These are phyloP conservation scores for Sporothrix humicola DNA, from an alignment of 2,329 filamentous ascomycete species.

Conservation along the genomic window DNA sequence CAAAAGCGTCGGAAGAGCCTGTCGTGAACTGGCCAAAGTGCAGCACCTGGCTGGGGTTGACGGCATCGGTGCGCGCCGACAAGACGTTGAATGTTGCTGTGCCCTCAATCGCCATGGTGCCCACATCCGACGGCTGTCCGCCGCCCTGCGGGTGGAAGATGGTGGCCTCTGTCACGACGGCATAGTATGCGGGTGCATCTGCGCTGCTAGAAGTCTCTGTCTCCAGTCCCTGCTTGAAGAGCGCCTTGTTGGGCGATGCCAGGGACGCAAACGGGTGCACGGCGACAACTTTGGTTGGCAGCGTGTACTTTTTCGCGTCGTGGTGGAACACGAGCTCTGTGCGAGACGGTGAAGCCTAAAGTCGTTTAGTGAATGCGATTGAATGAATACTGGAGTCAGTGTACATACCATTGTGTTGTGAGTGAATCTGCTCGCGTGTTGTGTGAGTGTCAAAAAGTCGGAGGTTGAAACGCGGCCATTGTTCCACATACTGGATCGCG, in stretches of 20 bases:
- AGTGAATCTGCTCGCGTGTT: constrained; percentile 7
- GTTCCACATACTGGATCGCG: neutral
- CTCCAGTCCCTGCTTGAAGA: constrained; percentile 62
- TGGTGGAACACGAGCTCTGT: constrained; percentile 55
- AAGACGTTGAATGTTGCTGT: constrained; percentile 56
- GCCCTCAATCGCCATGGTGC: constrained; percentile 54
- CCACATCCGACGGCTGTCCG: constrained; percentile 73
- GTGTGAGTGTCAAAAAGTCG: neutral
- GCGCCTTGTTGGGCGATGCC: constrained; percentile 55
- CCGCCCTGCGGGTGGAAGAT: constrained; percentile 79
- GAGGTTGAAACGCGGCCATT: neutral
- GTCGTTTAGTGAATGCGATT: neutral
- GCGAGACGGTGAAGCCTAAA: constrained; percentile 35
- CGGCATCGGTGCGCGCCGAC: constrained; percentile 61
- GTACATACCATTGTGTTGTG: constrained; percentile 12
- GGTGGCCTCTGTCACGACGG: constrained; percentile 68
- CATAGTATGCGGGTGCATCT: constrained; percentile 46
- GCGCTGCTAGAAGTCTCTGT: constrained; percentile 44
- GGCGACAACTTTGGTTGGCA: constrained; percentile 53
- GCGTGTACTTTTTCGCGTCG: constrained; percentile 51
- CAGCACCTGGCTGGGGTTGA: constrained; percentile 61
- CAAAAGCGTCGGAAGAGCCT: constrained; percentile 44
- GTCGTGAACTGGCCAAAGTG: constrained; percentile 66
- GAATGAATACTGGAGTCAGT: neutral
- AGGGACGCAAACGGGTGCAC: constrained; percentile 57